Evolutionary conservation across 305 asterid species (phyloP).

Genomic region (Nicotiana rustica): DNA sequence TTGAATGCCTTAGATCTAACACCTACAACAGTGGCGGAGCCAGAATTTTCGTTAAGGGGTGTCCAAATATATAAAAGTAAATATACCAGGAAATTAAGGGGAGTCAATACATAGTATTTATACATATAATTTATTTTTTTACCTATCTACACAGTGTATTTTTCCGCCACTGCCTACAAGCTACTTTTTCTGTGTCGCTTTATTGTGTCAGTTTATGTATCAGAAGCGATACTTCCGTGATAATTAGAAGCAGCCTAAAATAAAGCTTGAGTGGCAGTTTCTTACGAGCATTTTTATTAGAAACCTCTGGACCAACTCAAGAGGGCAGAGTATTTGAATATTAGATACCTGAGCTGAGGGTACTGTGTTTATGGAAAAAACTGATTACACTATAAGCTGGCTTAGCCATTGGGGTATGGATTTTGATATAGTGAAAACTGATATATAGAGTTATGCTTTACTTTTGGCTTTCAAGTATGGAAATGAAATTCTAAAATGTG

Average conservation of each 20-base stretch:
- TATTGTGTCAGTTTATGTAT: slow-evolving; percentile 22
- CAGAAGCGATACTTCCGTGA: not conserved
- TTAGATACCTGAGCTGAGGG: slow-evolving; percentile 2
- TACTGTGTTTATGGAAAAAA: slow-evolving; percentile 1
- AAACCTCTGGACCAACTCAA: slow-evolving; percentile 15
- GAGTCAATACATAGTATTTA: no score
- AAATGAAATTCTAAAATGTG: not conserved
- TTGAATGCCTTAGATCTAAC: not conserved
- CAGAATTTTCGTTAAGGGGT: no score
- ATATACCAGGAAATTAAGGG: no score
- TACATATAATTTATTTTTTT: no score
- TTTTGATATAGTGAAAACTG: slow-evolving; percentile 12
- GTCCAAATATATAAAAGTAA: no score
- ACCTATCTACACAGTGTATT: no score
- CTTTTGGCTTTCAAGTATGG: slow-evolving; percentile 18
- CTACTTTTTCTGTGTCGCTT: not conserved
- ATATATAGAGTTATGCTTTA: not conserved
- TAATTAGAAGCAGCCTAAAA: not conserved
- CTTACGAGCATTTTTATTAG: slow-evolving; percentile 14
- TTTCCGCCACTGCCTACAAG: not conserved
- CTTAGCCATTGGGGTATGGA: not conserved
- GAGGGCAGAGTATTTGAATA: not conserved
- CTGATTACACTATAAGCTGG: slow-evolving; percentile 11
- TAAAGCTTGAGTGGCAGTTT: not conserved
- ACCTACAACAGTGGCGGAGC: not conserved